A percentile compares a stretch with the other conserved stretches of the same genome.
Conservation (phyloP, 2,329 filamentous ascomycete genomes). For the Botrytis byssoidea region DNA sequence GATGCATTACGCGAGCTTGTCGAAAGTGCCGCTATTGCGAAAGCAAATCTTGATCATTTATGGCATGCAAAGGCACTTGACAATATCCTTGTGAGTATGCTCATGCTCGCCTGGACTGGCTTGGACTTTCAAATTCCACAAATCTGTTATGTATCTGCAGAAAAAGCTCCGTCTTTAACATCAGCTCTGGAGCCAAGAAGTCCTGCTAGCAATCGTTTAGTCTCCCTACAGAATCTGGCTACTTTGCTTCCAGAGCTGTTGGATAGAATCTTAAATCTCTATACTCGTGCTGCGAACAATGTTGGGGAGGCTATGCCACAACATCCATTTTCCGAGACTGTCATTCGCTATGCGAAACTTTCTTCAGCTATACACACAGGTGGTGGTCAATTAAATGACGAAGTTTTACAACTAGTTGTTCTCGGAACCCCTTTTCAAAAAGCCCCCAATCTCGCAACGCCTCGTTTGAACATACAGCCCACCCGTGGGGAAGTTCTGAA, state of each 20-base stretch:
- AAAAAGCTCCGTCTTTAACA: slow-evolving; percentile 35
- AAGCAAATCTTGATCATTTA: slow-evolving; percentile 83
- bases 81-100: slow-evolving; percentile 75
- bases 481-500: slow-evolving; percentile 63
- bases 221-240: slow-evolving; percentile 52
- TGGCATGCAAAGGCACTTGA: slow-evolving; percentile 97
- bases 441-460: slow-evolving; percentile 46
- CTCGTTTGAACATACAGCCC: slow-evolving; percentile 56
- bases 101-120: slow-evolving; percentile 81
- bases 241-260: slow-evolving; percentile 68
- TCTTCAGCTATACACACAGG: slow-evolving; percentile 65
- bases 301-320: slow-evolving; percentile 68
- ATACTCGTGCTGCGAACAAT: slow-evolving; percentile 62
- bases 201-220: slow-evolving; percentile 36
- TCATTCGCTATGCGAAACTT: slow-evolving; percentile 70
- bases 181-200: slow-evolving; percentile 36
- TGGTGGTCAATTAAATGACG: slow-evolving; percentile 60
- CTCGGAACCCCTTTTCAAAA: slow-evolving; percentile 57
- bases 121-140: slow-evolving; percentile 76
- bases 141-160: slow-evolving; percentile 45
- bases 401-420: slow-evolving; percentile 63
- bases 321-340: slow-evolving; percentile 68
- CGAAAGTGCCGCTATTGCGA: slow-evolving; percentile 75
- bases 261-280: slow-evolving; percentile 72
- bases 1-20: slow-evolving; percentile 82